Evolutionary conservation across 179 eudicot species (phyloP), one percentile per base, ranked within the genome.

Genomic region (Gypsophila paniculata): DNA sequence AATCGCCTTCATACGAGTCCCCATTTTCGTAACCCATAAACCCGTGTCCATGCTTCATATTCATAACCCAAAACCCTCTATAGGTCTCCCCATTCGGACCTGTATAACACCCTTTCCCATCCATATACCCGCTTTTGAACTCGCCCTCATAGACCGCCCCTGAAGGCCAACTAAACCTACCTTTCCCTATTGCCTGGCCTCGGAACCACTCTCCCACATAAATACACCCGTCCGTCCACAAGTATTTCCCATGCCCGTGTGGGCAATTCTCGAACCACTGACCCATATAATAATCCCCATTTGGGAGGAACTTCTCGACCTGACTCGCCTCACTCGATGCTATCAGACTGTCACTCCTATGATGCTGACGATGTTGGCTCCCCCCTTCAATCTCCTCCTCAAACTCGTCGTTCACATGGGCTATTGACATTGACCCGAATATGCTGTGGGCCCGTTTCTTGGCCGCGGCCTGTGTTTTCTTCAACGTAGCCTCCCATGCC

Each of bases 161-260:
- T 2, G 89, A 86, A 53, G 96, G 96, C 99, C 99, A 94, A 75
- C 91, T 84, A 73, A 94, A 94, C 80, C 83, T 80, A 12, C 99
- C 99, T 81, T 83, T 89, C 18, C 97, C 99, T 77, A 80, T 87
- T 0, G 86, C 80, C 74, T 82, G 89, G 2, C 99, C 99, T 62
- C 78, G 76, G 58, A 72, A 81, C 97, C 97, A 94, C 58, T 90
- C 97, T 10, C 99, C 99, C n/a, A 88, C 80, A 58, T 89, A 91
- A 88, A 89, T 88, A 72, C 99, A 94, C 42, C 99, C 97, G 68
- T 94, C 99, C 2, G 78, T 72, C 99, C 99, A 94, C 67, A 91
- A 67, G 66, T 85, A 91, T 76, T 91, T 89, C 0, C 99, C 99
- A 17, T 86, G 82, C 2, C 97, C 99, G 65, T 89, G 85, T 6